Evolutionary conservation across 1,284 basidiomycete species (phyloP).

Genomic region (Butyriboletus pseudospeciosus): DNA sequence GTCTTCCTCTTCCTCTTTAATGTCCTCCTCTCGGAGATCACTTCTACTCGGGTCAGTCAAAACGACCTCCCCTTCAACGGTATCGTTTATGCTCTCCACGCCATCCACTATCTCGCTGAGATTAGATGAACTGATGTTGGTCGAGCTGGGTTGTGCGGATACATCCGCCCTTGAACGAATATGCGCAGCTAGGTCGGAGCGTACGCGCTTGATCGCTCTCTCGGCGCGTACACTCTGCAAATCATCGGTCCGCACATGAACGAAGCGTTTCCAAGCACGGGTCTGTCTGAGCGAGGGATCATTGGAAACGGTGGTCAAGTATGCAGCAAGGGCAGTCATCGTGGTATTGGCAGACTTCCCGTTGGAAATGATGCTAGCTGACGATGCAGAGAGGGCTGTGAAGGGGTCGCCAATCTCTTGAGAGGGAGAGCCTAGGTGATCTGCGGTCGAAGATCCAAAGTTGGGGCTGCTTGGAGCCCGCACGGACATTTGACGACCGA

Average conservation of each 20-base stretch:
- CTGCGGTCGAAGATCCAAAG: slow-evolving; percentile 26
- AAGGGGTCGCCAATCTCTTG: slow-evolving; percentile 62
- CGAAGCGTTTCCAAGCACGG: slow-evolving; percentile 80
- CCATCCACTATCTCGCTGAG: slow-evolving; percentile 28
- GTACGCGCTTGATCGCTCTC: slow-evolving; percentile 80
- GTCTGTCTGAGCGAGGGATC: slow-evolving; percentile 56
- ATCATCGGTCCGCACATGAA: slow-evolving; percentile 79
- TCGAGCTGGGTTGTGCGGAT: slow-evolving; percentile 19
- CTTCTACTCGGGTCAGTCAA: slow-evolving; percentile 11
- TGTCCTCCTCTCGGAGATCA: slow-evolving; percentile 26
- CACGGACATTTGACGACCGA: slow-evolving; percentile 37
- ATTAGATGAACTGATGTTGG: slow-evolving; percentile 26
- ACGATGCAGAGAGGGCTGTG: slow-evolving; percentile 37
- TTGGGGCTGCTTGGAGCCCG: slow-evolving; percentile 31
- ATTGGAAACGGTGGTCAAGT: slow-evolving; percentile 74
- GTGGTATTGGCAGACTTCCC: slow-evolving; percentile 38
- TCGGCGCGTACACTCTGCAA: slow-evolving; percentile 81
- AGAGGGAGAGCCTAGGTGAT: slow-evolving; percentile 47
- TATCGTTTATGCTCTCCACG: slow-evolving; percentile 30
- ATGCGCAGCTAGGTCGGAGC: slow-evolving; percentile 79
- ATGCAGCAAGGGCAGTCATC: slow-evolving; percentile 69
- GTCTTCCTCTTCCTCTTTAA: slow-evolving; percentile 34
- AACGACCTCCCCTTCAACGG: slow-evolving; percentile 23
- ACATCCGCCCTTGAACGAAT: slow-evolving; percentile 33
- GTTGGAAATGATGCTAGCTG: slow-evolving; percentile 21